Evolutionary conservation across 805 yeast genomes (phyloP).

Genomic region (Wickerhamiella nectarea): DNA sequence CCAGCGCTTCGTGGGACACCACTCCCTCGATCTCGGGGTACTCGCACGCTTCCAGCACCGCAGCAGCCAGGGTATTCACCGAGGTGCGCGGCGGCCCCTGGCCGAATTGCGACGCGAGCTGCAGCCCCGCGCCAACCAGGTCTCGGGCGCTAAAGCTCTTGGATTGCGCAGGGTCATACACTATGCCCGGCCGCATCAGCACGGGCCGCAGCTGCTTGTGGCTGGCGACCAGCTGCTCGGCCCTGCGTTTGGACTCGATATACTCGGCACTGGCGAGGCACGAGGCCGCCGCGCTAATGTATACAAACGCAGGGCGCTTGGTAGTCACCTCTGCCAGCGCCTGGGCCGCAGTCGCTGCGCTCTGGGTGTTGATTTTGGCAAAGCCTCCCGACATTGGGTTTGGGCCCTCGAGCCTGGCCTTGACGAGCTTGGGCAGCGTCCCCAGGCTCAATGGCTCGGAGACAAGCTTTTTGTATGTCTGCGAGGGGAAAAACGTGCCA

Average conservation of each 20-base stretch:
- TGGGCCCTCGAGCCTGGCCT: conserved; percentile 30
- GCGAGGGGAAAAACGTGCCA: conserved; percentile 60
- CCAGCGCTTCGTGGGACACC: conserved; percentile 37
- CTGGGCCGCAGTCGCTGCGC: conserved; percentile 53
- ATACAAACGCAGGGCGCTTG: conserved; percentile 37
- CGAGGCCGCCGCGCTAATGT: conserved; percentile 65
- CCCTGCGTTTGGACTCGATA: conserved; percentile 60
- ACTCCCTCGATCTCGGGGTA: conserved; percentile 43
- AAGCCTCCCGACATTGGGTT: conserved; percentile 42
- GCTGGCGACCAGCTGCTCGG: conserved; percentile 41
- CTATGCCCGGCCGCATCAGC: conserved; percentile 66
- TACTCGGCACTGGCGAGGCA: conserved; percentile 61
- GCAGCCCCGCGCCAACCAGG: conserved; percentile 33
- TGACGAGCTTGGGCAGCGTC: conserved; percentile 10
- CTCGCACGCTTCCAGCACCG: conserved; percentile 40
- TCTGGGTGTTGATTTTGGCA: conserved; percentile 51
- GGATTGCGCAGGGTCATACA: conserved; percentile 43
- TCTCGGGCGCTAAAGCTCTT: conserved; percentile 24
- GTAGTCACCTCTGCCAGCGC: conserved; percentile 29
- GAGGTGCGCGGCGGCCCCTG: conserved; percentile 30
- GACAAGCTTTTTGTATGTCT: conserved; percentile 44
- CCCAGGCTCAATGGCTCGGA: conserved; percentile 12
- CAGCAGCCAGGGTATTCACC: conserved; percentile 51
- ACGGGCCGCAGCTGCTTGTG: conserved; percentile 43
- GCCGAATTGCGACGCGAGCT: conserved; percentile 33